Evolutionary conservation across 1,284 basidiomycete species (phyloP).

Genomic region (Trametes hirsuta): DNA sequence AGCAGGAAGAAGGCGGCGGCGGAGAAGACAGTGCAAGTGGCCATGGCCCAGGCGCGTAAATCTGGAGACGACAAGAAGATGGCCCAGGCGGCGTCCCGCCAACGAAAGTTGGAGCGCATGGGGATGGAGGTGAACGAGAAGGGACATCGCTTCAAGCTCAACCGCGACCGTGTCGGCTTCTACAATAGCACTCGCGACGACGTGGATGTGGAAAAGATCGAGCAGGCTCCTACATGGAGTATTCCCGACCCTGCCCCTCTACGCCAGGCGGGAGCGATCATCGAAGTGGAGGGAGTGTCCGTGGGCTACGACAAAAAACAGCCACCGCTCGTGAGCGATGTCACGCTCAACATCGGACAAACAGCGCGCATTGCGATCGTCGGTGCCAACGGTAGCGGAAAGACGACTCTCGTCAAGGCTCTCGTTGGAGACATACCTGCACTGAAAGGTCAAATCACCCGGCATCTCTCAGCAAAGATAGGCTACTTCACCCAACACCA

Average conservation of each 20-base stretch:
- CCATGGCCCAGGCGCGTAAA: constrained; percentile 25
- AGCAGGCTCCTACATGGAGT: constrained; percentile 49
- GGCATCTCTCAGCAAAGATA: constrained; percentile 60
- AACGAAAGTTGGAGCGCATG: constrained; percentile 50
- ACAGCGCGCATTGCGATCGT: constrained; percentile 61
- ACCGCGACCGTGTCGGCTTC: constrained; percentile 59
- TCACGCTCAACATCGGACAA: constrained; percentile 60
- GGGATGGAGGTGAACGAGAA: constrained; percentile 50
- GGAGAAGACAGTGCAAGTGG: constrained; percentile 18
- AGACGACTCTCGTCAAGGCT: constrained; percentile 66
- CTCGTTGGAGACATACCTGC: constrained; percentile 56
- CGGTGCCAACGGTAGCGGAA: constrained; percentile 58
- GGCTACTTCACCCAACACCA: constrained; percentile 62
- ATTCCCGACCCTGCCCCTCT: constrained; percentile 54
- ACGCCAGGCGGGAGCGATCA: constrained; percentile 53
- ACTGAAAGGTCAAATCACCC: constrained; percentile 54
- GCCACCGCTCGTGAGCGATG: constrained; percentile 48
- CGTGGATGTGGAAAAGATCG: constrained; percentile 52
- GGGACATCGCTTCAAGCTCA: constrained; percentile 64
- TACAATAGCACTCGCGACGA: constrained; percentile 48
- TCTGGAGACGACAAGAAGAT: constrained; percentile 65
- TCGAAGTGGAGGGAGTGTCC: constrained; percentile 53
- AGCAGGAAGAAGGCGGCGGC: constrained; percentile 50
- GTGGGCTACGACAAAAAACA: constrained; percentile 44
- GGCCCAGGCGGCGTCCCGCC: constrained; percentile 54